Conservation (phyloP, 1,139 yeast genomes). For the Sugiyamaella neomexicana region DNA sequence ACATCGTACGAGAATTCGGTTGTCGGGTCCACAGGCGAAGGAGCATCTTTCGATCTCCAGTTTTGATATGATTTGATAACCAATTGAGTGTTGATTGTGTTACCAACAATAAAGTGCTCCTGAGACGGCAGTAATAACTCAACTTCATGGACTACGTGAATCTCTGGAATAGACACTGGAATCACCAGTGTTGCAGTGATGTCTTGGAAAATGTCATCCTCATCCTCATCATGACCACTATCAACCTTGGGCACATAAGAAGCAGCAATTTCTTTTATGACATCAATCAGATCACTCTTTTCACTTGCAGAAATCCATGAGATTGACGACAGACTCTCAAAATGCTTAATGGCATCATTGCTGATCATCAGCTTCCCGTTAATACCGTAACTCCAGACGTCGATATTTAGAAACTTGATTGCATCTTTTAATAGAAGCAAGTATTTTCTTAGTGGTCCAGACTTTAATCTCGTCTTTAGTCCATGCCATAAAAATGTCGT, state of each 20-base stretch:
- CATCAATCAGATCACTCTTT: neutral
- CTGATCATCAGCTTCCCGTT: conserved; percentile 1
- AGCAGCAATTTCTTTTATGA: neutral
- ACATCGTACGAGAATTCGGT: conserved; percentile 44
- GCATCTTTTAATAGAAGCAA: conserved; percentile 5
- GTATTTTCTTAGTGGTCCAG: conserved; percentile 11
- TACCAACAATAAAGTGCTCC: conserved; percentile 58
- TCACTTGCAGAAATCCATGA: conserved; percentile 1
- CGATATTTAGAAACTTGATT: neutral
- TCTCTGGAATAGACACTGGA: conserved; percentile 35
- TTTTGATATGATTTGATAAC: conserved; percentile 47
- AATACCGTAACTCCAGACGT: conserved; percentile 11
- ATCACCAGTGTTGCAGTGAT: conserved; percentile 28
- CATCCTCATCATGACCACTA: too few species aligned
- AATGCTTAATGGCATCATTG: neutral
- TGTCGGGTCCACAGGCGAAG: conserved; percentile 6
- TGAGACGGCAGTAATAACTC: conserved; percentile 30
- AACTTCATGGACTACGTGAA: conserved; percentile 34
- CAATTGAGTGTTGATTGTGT: conserved; percentile 53
- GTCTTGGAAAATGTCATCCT: conserved; percentile 17
- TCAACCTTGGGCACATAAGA: neutral
- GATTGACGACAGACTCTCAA: conserved; percentile 1
- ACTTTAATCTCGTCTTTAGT: conserved; percentile 27
- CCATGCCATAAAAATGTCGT: conserved; percentile 22
- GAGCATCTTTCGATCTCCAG: conserved; percentile 43